Base-by-base conservation (phyloP, 1,284 basidiomycete species). In the Trametes pubescens region DNA sequence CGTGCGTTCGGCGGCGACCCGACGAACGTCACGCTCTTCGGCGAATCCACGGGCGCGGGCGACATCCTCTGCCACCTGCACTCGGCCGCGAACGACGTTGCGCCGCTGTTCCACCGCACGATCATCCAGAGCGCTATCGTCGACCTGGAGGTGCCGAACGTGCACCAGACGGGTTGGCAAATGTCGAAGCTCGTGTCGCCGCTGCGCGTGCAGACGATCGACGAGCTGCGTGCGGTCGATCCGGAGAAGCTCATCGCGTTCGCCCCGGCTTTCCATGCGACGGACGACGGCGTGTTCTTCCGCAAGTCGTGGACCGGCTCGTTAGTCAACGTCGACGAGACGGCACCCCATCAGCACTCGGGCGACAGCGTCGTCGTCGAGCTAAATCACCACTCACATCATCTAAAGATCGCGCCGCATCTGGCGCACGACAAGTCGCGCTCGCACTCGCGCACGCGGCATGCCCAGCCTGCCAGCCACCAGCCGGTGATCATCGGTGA, bases 401-500 rank as follows among this genome's bases (percentile, higher is more conserved):
- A 64, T 40, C 68, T 78, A 43, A 69, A 73, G 61, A 64, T 55
- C 51, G 77, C 72, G 72, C 52, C 72, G 72, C 52, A 69, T 59
- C 70, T 67, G 72, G 8, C 74, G 53, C 59, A 74, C 73, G 47
- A 73, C 69, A n/a, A 69, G 65, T 38, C 77, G 69, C 51, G 69
- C 59, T 58, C 74, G 43, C 68, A 74, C 64, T 71, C 77, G 43
- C 67, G 74, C 37, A 49, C 73, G 57, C 59, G 73, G 48, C 59
- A 72, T 73, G 48, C 78, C 74, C 63, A 67, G 16, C 53, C 59
- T 6, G 32, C 72, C 5, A 65, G 65, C 44, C 77, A 83, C 8
- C 90, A 92, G 65, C 88, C 90, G 0, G 78, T 92, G 53, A 86
- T 92, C 64, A 89, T 92, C 56, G 90, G 90, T 18, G 90, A 92